Conservation (phyloP, 495 filamentous ascomycete species). For the Trichoderma gamsii region DNA sequence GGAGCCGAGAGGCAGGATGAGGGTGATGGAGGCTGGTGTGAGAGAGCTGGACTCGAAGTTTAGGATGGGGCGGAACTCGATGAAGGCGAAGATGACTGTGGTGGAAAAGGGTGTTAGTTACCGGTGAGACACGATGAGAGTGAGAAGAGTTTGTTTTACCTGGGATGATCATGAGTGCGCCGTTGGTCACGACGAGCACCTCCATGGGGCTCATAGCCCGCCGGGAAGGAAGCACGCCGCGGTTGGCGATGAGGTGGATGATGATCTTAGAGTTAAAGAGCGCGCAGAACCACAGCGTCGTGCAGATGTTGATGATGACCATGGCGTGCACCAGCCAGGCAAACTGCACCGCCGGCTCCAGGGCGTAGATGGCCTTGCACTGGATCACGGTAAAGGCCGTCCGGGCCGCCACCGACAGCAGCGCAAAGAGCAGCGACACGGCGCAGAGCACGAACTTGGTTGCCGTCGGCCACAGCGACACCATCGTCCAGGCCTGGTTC, state of each 20-base stretch:
- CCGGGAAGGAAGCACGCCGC: constrained; percentile 27
- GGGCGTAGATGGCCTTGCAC: constrained; percentile 41
- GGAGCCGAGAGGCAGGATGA: constrained; percentile 74
- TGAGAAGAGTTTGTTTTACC: constrained; percentile 43
- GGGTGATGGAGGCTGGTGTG: constrained; percentile 58
- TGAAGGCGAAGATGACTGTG: constrained; percentile 62
- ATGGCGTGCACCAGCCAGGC: constrained; percentile 47
- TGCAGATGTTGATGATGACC: constrained; percentile 53
- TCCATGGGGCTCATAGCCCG: constrained; percentile 32
- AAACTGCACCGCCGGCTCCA: constrained; percentile 12
- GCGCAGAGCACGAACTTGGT: constrained; percentile 39
- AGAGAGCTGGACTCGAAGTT: constrained; percentile 54
- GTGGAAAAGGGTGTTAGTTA: constrained; percentile 14
- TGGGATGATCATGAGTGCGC: constrained; percentile 59
- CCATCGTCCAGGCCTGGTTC: constrained; percentile 65
- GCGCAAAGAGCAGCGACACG: constrained; percentile 47
- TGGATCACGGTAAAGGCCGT: constrained; percentile 54
- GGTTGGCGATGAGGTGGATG: constrained; percentile 33
- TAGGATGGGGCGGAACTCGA: constrained; percentile 47
- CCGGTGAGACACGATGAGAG: constrained; percentile 17
- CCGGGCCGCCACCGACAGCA: constrained; percentile 54
- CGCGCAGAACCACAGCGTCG: constrained; percentile 68
- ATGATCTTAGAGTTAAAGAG: constrained; percentile 69
- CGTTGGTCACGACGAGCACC: constrained; percentile 34
- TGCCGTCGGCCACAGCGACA: constrained; percentile 38